Evolutionary conservation across 2,329 filamentous ascomycete genomes (phyloP), one percentile per base, ranked within the genome.

Genomic region (Orbilia ellipsospora): DNA sequence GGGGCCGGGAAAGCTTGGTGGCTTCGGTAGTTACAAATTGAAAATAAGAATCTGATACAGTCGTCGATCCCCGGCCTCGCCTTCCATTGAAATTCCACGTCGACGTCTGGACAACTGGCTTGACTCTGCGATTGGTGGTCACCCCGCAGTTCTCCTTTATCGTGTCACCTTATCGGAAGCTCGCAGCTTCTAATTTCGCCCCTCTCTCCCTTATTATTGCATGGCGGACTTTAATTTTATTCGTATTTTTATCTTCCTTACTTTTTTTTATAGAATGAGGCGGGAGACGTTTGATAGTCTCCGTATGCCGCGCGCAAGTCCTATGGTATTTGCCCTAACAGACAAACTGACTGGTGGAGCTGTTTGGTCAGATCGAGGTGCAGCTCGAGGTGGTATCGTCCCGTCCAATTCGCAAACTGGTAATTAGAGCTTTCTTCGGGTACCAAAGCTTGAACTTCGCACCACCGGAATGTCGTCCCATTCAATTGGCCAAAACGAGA

Each of bases 1-100:
- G 48, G 48, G 44, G 50, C 56, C 50, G 50, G 31, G 61, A 67
- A 73, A 67, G 69, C 69, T 73, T 73, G 69, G 59, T 66, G 61
- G 42, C 36, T 65, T 73, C 69, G 69, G 69, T 73, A 73, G 69
- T 73, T 73, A 73, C 55, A 55, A 73, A 45, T 42, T 66, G 64
- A 73, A 66, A 73, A 73, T 66, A 66, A 67, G 68, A 65, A 60
- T 54, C 55, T 66, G 69, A 73, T 73, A 73, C 66, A 73, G 63
- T 62, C 69, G 50, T 40, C 60, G 62, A 66, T 67, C 23, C 23
- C 23, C 31, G 31, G 31, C 62, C 50, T 62, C 62, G 55, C 40
- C 60, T 73, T 73, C 68, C 68, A 55, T 65, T 60, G 60, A 23
- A 45, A 52, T 65, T 55, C 60, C 45, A 65, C 48, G 44, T 60